These are phyloP conservation scores for Mortierella sp. DNA, from an alignment of 371 early-diverging fungal species.

Conservation along the genomic window DNA sequence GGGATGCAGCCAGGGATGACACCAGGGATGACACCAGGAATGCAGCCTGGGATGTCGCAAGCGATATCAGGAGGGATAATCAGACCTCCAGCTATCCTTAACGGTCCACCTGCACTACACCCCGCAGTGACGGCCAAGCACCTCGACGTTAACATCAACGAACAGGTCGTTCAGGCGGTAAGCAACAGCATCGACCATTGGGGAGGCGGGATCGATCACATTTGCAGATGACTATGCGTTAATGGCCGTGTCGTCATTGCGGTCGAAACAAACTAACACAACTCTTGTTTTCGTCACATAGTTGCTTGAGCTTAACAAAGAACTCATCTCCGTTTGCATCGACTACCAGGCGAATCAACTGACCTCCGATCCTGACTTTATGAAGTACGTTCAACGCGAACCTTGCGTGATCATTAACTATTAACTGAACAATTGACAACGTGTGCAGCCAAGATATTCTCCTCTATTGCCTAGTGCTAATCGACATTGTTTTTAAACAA, in stretches of 20 bases:
- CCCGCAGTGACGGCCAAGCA: constrained; percentile 10
- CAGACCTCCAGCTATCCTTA: constrained; percentile 3
- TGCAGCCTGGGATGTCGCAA: constrained; percentile 8
- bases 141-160: constrained; percentile 42
- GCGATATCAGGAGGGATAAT: constrained; percentile 18
- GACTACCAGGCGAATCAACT: constrained; percentile 45
- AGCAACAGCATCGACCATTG: background rate
- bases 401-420: background rate
- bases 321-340: constrained; percentile 51
- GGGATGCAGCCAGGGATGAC: constrained; percentile 16
- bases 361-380: constrained; percentile 37
- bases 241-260: background rate
- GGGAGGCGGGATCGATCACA: background rate
- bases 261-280: background rate
- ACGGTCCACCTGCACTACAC: constrained; percentile 14
- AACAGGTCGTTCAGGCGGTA: constrained; percentile 51
- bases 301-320: constrained; percentile 50
- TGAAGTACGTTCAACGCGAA: constrained; percentile 24
- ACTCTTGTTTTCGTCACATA: background rate
- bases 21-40: constrained; percentile 10
- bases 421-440: background rate
- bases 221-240: background rate
- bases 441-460: background rate
- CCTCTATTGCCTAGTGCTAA: background rate
- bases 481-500: background rate